Base-by-base conservation (phyloP, 805 yeast genomes). In the Myxozyma geophila region DNA sequence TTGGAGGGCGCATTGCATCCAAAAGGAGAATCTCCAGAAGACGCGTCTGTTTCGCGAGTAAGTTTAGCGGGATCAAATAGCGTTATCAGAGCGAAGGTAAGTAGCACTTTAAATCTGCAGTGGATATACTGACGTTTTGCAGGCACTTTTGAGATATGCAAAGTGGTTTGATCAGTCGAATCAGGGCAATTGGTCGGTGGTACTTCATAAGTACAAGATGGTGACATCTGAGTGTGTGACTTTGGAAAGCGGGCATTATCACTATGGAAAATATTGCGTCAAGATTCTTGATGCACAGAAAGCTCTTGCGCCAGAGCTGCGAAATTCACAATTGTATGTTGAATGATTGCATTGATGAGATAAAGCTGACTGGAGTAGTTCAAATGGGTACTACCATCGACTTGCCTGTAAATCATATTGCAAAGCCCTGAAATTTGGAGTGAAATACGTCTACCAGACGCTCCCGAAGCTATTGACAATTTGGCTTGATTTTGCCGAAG, bases 161-260 rank as follows among this genome's bases (percentile, higher is more conserved):
- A 85, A 86, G 67, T 95, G 98, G 98, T 78, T 92, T 17, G 97
- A 92, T 71, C 80, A 80, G 41, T 89, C 97, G 0, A 92, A 91
- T 56, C 92, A 90, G 72, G 87, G 92, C 39, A 86, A 91, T 8
- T 86, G 96, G 8, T 83, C 82, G 15, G 86, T 86, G 41, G 88
- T 95, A 44, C 82, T 88, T 21, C 82, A 81, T 36, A 90, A 90
- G 67, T 95, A 91, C 69, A 77, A 77, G 35, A 78, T 82, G 3
- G 87, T 93, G 0, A 81, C 84, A 17, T 76, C 78, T 41, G 72
- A 85, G 19, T 86, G 86, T 64, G 77, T 78, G 1, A 74, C 79
- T 0, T 88, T 91, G 87, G 96, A 89, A 52, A 87, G 87, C 68
- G 91, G 96, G 0, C 87, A 87, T 72, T 92, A 90, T 72, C 85